Evolutionary conservation across 805 yeast genomes (phyloP).

Genomic region (Sungouiella blattae): DNA sequence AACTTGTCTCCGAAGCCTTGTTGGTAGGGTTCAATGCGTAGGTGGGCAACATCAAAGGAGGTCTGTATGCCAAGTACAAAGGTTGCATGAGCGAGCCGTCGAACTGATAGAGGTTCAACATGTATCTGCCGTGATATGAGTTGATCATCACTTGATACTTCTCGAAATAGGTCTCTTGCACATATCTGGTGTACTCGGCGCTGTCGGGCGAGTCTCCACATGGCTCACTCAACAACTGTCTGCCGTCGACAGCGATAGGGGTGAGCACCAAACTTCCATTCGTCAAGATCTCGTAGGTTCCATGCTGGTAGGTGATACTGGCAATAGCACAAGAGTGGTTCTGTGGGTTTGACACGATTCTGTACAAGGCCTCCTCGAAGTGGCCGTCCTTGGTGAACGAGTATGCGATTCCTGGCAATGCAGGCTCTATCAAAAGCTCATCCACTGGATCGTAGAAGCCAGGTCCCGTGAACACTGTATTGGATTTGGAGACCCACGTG

Average conservation of each 20-base stretch:
- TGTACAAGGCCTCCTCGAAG: conserved; percentile 86
- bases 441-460: conserved; percentile 95
- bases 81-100: conserved; percentile 85
- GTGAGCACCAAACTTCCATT: conserved; percentile 68
- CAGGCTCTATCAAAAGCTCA: conserved; percentile 91
- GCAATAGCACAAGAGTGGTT: conserved; percentile 85
- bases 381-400: conserved; percentile 91
- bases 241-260: conserved; percentile 85
- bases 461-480: conserved; percentile 95
- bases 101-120: conserved; percentile 67
- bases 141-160: conserved; percentile 62
- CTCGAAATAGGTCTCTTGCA: conserved; percentile 59
- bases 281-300: conserved; percentile 58
- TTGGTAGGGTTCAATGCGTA: conserved; percentile 83
- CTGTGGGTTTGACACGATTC: conserved; percentile 64
- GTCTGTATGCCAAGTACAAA: conserved; percentile 83
- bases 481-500: conserved; percentile 94
- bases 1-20: conserved; percentile 31
- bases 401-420: conserved; percentile 88
- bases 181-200: conserved; percentile 69
- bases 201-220: conserved; percentile 43
- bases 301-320: conserved; percentile 83
- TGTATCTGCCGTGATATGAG: conserved; percentile 79
- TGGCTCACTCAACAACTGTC: conserved; percentile 86
- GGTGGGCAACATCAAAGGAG: conserved; percentile 96